Evolutionary conservation across 1,284 basidiomycete genomes (phyloP).

Genomic region (Volvariella surrecta): DNA sequence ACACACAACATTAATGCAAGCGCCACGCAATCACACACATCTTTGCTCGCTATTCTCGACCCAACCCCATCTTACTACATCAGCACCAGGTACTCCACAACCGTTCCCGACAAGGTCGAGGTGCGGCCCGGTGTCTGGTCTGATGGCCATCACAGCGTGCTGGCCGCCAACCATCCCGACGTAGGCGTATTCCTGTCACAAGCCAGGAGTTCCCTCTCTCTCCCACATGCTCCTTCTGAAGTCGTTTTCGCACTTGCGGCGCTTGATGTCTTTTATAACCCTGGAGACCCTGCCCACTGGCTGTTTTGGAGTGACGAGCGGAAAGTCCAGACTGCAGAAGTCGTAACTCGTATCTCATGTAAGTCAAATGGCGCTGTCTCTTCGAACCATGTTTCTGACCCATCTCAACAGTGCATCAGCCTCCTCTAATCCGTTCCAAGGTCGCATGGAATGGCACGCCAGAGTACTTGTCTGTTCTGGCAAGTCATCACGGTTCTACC

Average conservation of each 20-base stretch:
- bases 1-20: background rate
- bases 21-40: constrained; percentile 6
- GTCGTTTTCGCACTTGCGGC: constrained; percentile 35
- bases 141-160: constrained; percentile 22
- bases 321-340: constrained; percentile 25
- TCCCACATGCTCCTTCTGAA: constrained; percentile 26
- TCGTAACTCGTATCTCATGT: constrained; percentile 34
- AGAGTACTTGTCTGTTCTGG: constrained; percentile 29
- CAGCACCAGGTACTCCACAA: constrained; percentile 14
- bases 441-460: constrained; percentile 31
- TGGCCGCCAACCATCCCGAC: constrained; percentile 25
- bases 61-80: constrained; percentile 8
- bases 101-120: constrained; percentile 17
- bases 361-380: constrained; percentile 15
- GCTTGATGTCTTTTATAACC: constrained; percentile 31
- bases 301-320: constrained; percentile 35
- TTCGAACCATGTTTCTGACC: background rate
- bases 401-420: constrained; percentile 21
- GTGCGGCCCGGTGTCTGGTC: constrained; percentile 26
- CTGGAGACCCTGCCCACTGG: constrained; percentile 33
- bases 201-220: constrained; percentile 22
- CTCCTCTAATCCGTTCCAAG: constrained; percentile 24
- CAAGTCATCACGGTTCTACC: constrained; percentile 22
- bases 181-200: constrained; percentile 27
- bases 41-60: constrained; percentile 1